Base-by-base conservation (phyloP, 768 basidiomycete species). In the Leccinum imitatum region DNA sequence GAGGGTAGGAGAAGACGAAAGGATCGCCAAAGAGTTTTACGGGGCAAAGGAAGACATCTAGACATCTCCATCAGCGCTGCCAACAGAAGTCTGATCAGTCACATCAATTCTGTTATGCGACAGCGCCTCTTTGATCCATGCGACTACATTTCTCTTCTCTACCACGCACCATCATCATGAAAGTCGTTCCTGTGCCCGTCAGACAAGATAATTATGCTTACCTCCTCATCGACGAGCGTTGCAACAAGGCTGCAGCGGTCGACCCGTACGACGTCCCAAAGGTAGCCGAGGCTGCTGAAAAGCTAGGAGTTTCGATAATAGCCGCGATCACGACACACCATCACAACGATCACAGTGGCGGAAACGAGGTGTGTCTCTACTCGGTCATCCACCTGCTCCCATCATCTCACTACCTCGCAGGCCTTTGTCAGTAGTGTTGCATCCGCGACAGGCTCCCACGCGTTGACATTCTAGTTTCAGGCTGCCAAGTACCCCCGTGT, bases 261-360 rank as follows among this genome's bases (percentile, higher is more conserved):
- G 93, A 95, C 71, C 86, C 89, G 0, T 94, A 81, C 70, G 90
- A 94, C 65, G 83, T 92, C 0, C 69, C 80, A 48, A 91, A 87
- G 69, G 85, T 95, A 3, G 69, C 79, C 37, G 82, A 78, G 0
- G 84, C 82, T 1, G 93, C 91, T 2, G 74, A 85, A 47, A 73
- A 77, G 10, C 81, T 84, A 41, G 85, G 80, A 9, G 88, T 93
- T 25, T 71, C 81, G 50, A 80, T 95, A 58, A 79, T 90, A 37
- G 87, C 90, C 44, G 82, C 77, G 23, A 80, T 98, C 65, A 97
- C 93, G 13, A 98, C 96, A 3, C 96, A 97, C 74, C 93, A 95
- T 73, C 95, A 97, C 73, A 67, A 80, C 63, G 95, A 98, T 76
- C 94, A 95, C 72, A 88, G 87, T 64, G 92, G 91, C 19, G 94